A percentile compares a stretch with the other conserved stretches of the same genome.
Evolutionary conservation across 148 eudicot species (phyloP).

Genomic region (Rhododendron simsii): DNA sequence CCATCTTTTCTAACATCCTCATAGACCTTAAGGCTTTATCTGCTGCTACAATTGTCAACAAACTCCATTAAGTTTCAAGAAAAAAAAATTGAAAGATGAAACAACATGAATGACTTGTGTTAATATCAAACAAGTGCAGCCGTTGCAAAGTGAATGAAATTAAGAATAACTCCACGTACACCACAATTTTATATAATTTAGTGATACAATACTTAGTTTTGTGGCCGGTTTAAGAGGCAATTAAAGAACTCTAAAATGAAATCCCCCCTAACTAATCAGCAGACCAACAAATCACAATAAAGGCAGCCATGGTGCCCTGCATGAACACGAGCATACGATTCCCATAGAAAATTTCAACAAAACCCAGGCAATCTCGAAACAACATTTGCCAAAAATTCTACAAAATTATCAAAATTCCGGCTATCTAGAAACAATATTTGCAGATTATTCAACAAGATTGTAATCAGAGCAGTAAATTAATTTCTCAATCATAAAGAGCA

Average conservation of each 20-base stretch:
- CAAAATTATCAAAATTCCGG: neutral
- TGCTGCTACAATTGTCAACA: slow-evolving; percentile 8
- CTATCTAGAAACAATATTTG: neutral
- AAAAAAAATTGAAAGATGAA: neutral
- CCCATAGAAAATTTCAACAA: too few species aligned
- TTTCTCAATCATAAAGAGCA: neutral
- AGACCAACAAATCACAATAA: neutral
- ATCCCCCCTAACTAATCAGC: neutral
- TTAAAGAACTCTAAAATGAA: neutral
- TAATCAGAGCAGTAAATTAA: neutral
- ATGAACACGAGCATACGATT: neutral
- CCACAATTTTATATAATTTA: neutral
- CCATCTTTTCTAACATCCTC: slow-evolving; percentile 32
- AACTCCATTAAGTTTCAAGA: neutral
- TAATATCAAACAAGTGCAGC: neutral
- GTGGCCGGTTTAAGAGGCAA: neutral
- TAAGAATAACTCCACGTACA: neutral
- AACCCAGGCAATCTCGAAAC: neutral
- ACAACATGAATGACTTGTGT: neutral
- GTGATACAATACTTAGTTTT: neutral
- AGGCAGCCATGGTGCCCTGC: neutral
- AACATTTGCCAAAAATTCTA: neutral
- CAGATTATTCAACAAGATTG: neutral
- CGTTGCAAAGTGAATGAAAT: neutral
- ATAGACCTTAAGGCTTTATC: neutral